Evolutionary conservation across 176 grass and related monocot genomes (phyloP).

Genomic region (Eleusine coracana): DNA sequence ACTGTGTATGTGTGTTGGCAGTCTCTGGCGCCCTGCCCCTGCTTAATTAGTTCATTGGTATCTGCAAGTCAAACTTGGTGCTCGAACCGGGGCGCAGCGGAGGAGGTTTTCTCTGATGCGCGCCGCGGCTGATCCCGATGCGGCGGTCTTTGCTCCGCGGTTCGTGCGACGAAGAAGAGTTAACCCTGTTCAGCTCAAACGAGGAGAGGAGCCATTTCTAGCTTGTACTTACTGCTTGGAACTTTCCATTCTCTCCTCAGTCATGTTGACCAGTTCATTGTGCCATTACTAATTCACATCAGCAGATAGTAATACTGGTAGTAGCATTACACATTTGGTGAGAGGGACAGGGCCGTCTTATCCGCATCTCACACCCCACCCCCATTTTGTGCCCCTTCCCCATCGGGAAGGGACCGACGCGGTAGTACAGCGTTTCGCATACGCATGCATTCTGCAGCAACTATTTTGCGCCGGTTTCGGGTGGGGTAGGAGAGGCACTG

Average conservation of each 20-base stretch:
- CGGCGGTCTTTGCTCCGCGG: constrained; percentile 42
- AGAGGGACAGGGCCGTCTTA: constrained; percentile 1
- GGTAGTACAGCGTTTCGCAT: background rate
- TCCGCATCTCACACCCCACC: background rate
- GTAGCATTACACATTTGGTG: background rate
- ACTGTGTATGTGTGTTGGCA: background rate
- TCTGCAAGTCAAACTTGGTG: constrained; percentile 46
- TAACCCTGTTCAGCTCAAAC: background rate
- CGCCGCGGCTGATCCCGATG: constrained; percentile 47
- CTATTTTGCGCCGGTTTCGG: background rate
- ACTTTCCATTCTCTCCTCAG: background rate
- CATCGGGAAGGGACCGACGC: background rate
- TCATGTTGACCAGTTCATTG: background rate
- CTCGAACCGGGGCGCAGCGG: constrained; percentile 8
- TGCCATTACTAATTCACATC: no score
- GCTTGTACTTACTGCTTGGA: no score
- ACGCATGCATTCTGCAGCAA: background rate
- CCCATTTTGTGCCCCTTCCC: background rate
- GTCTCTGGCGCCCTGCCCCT: no score
- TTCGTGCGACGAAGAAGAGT: constrained; percentile 18
- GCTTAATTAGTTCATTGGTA: constrained; percentile 18
- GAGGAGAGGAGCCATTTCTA: background rate
- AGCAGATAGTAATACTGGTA: no score
- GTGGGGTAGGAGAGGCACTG: background rate
- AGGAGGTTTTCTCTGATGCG: background rate